phyloP scores from a whole-genome alignment of 768 basidiomycete species.

The Boletus fagicola region DNA sequence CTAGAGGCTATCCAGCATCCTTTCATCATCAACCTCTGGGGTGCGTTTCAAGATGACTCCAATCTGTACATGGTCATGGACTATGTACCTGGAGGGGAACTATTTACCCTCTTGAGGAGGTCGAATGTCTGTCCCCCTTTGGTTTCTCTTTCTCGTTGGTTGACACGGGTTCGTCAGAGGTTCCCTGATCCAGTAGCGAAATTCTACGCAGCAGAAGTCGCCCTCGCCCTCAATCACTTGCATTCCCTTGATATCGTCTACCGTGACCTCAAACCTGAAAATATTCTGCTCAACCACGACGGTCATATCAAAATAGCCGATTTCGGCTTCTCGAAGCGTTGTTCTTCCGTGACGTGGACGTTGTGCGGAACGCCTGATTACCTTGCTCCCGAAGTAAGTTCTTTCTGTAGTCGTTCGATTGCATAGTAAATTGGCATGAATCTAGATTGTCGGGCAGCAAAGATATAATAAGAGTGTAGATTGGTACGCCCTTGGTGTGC shows the following conservation, averaged over 20 bases:
- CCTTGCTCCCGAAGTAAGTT: conserved; percentile 84
- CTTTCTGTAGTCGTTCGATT: conserved; percentile 18
- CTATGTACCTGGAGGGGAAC: conserved; percentile 94
- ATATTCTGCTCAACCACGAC: conserved; percentile 88
- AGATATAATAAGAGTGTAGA: conserved; percentile 97
- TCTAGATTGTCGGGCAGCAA: conserved; percentile 71
- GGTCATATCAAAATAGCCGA: conserved; percentile 97
- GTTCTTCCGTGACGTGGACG: conserved; percentile 88
- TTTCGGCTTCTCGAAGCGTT: conserved; percentile 93
- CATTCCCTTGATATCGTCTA: conserved; percentile 90
- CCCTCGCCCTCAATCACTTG: conserved; percentile 87
- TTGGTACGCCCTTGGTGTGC: conserved; percentile 97
- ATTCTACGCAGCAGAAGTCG: conserved; percentile 96
- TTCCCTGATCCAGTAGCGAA: conserved; percentile 98
- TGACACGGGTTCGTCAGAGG: conserved; percentile 45
- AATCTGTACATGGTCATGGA: conserved; percentile 99
- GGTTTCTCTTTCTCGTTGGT: conserved; percentile 8
- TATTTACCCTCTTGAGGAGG: conserved; percentile 89
- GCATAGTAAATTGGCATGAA: conserved; percentile 1
- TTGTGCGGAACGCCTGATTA: conserved; percentile 96
- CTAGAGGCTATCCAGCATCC: conserved; percentile 84
- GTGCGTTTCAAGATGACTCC: conserved; percentile 84
- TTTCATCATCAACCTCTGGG: conserved; percentile 96
- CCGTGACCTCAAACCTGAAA: conserved; percentile 97
- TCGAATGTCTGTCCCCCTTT: conserved; percentile 63